Base-by-base conservation (phyloP, 176 grass and related monocot species). In the Eremochloa ophiuroides region DNA sequence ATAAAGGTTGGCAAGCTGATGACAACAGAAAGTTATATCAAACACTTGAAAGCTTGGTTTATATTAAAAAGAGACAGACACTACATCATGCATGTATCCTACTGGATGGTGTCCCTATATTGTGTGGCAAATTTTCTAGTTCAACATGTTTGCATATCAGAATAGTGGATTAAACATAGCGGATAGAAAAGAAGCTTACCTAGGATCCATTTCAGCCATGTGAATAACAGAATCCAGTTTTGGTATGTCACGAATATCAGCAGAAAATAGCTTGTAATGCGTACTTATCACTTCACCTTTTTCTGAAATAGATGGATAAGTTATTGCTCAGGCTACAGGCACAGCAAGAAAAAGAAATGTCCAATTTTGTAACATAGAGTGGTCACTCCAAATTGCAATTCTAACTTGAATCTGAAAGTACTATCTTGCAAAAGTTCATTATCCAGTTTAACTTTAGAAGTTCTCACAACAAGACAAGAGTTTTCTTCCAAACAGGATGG, bases 1-100 rank as follows among this genome's bases (percentile, higher is more conserved):
- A 98, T 98, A 93, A 98, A 98, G 73, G 92, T 98, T 74, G 92
- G 95, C 92, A 95, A 82, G 90, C 92, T 98, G 90, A 89, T 86
- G 91, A 77, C 90, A 95, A 83, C 34, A 97, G 90, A 88, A 85
- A 89, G 69, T 29, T 74, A 77, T 73, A 89, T 88, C 69, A 86
- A 86, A 86, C 60, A 41, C 69, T 83, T 51, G 38, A 63, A 89
- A 75, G 12, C 5, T 28, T 77, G 14, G 39, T 37, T 80, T 68
- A 55, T 43, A 80, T 80, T 46, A 50, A 76, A 70, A 72, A 88
- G 13, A 43, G 30, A 59, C 1, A 86, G 62, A 73, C 56, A 70
- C 14, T 80, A 25, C 40, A 66, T 18, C 22, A 74, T 67, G 12
- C 11, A 66, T 6, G 10, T 68, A 42, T 33, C n/a, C 35, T 10